These are phyloP conservation scores for Sherardia arvensis DNA, from an alignment of 257 asterid species.

Conservation along the genomic window DNA sequence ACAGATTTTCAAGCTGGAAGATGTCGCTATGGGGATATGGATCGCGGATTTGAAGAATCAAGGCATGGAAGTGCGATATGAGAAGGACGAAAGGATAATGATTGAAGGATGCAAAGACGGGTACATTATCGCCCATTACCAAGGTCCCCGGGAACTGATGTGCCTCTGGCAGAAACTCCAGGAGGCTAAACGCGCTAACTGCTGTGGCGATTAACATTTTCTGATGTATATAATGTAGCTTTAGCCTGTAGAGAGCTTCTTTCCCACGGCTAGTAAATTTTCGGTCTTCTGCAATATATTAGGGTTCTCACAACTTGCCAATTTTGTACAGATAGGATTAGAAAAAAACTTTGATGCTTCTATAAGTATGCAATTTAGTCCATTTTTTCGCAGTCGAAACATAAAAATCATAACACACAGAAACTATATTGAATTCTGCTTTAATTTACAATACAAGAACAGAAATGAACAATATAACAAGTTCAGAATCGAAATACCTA, in stretches of 20 bases:
- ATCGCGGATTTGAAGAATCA: constrained; percentile 63
- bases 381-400: background rate
- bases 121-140: constrained; percentile 82
- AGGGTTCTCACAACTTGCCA: background rate
- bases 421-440: background rate
- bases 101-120: constrained; percentile 80
- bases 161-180: constrained; percentile 95
- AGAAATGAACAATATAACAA: background rate
- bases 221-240: background rate
- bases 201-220: constrained; percentile 59
- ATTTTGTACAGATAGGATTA: background rate
- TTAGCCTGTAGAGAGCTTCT: background rate
- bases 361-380: background rate
- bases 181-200: constrained; percentile 47
- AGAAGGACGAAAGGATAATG: constrained; percentile 65
- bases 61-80: constrained; percentile 60
- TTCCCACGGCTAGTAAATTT: background rate
- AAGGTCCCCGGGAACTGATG: constrained; percentile 82
- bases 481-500: background rate
- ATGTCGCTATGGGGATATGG: constrained; percentile 98
- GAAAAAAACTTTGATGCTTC: background rate
- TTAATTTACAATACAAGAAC: background rate
- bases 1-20: constrained; percentile 97
- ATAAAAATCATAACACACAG: background rate
- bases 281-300: background rate